Base-by-base conservation (phyloP, 176 grass and related monocot species). In the Secale cereale region DNA sequence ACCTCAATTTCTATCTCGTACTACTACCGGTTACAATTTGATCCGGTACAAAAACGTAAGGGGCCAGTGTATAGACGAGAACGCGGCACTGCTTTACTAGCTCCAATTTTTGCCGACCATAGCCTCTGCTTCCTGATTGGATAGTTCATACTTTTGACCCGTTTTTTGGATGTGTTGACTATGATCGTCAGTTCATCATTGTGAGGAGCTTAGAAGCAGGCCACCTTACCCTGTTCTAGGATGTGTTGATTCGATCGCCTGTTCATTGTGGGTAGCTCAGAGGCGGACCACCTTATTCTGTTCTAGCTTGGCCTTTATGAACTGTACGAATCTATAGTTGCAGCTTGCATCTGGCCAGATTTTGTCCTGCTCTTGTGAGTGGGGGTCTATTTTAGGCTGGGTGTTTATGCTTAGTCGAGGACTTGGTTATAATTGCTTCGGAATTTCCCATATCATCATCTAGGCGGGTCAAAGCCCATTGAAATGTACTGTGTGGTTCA, bases 111-210 rank as follows among this genome's bases (percentile, higher is more conserved):
- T 33, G 27, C 6, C 20, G 41, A 60, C 52, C 48, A 30, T 75
- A 59, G 32, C n/a, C 67, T 66, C 39, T 40, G 16, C 8, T 25
- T 29, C 39, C 35, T 86, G 41, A 65, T 65, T 43, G 56, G 72
- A 82, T 56, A 23, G 22, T 32, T 23, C 20, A 13, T 70, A n/a
- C 1, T 28, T 14, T 15, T 8, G 73, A 26, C 27, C 83, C 40
- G n/a, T 23, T 82, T 10, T 78, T 48, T 89, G 59, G 3, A 16
- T 70, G 23, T 54, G n/a, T 63, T 63, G 67, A 72, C 35, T 74
- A n/a, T 45, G 0, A 29, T 56, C 45, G 26, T 32, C 15, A 17
- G 46, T 17, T 33, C 35, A 69, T 65, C 25, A 5, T 77, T 5
- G 17, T 37, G 56, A 12, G 36, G 45, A 17, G 22, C 2, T 12